Percentiles rank a stretch among this genome's conserved stretches.
Evolutionary conservation across 371 early-diverging fungal species (phyloP).

Genomic region (Apophysomyces trapeziformis): DNA sequence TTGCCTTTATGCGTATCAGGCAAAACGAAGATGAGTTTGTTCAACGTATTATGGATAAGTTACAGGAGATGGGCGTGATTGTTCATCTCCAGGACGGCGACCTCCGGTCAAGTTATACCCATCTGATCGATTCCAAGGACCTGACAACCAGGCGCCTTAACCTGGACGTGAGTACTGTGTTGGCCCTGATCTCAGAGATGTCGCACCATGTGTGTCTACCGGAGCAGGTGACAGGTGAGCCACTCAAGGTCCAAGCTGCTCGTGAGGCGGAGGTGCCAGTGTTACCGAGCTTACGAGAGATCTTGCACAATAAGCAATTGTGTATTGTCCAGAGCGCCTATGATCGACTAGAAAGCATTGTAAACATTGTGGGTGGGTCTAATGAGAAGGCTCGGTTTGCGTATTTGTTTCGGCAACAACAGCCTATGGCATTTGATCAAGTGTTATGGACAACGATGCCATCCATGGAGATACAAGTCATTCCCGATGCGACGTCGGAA

Average conservation of each 20-base stretch:
- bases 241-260: conserved; percentile 53
- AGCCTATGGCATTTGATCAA: conserved; percentile 23
- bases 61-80: conserved; percentile 43
- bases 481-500: conserved; percentile 48
- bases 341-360: conserved; percentile 49
- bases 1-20: conserved; percentile 57
- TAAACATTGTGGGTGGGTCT: conserved; percentile 55
- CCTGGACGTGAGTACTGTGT: conserved; percentile 59
- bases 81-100: conserved; percentile 27
- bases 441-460: conserved; percentile 36
- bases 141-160: conserved; percentile 44
- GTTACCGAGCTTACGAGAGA: conserved; percentile 39
- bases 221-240: conserved; percentile 46
- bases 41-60: conserved; percentile 37
- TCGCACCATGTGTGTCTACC: conserved; percentile 46
- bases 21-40: conserved; percentile 41
- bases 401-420: conserved; percentile 40
- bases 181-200: conserved; percentile 57
- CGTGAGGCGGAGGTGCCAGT: conserved; percentile 45
- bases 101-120: not conserved
- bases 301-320: conserved; percentile 41
- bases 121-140: conserved; percentile 12
- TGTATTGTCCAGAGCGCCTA: conserved; percentile 54
- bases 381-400: conserved; percentile 46
- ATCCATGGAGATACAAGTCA: conserved; percentile 33